Conservation (phyloP, 2,329 filamentous ascomycete genomes). For the Colletotrichum sp. region DNA sequence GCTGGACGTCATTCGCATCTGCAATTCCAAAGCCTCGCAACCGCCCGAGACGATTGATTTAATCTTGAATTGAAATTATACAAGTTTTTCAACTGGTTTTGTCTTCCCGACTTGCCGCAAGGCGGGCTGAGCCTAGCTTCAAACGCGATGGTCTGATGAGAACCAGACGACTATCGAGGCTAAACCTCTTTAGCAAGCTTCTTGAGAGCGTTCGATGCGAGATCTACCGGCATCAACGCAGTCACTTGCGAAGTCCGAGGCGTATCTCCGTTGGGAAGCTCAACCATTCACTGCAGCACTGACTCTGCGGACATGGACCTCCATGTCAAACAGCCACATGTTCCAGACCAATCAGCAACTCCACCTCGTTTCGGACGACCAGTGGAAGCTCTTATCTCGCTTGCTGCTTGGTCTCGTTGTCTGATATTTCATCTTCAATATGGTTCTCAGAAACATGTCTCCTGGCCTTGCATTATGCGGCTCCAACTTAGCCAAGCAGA, state of each 20-base stretch:
- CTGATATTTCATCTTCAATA: not conserved
- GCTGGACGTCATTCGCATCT: not conserved
- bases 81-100: not conserved
- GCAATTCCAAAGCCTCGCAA: not conserved
- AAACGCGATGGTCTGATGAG: not conserved
- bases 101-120: not conserved
- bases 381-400: not conserved
- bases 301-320: not conserved
- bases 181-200: not conserved
- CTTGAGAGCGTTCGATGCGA: not conserved
- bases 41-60: not conserved
- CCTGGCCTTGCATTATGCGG: conserved; percentile 7
- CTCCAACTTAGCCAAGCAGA: not conserved
- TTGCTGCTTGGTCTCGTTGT: not conserved
- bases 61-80: not conserved
- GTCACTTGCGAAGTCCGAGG: not conserved
- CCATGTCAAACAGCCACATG: conserved; percentile 5
- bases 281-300: not conserved
- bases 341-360: not conserved
- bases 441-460: not conserved
- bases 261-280: not conserved
- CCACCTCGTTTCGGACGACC: not conserved
- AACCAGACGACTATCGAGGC: not conserved
- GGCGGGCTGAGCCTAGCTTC: not conserved
- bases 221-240: not conserved